Evolutionary conservation across 352 stramenopile species (phyloP).

Genomic region (Globisporangium cystogenes): DNA sequence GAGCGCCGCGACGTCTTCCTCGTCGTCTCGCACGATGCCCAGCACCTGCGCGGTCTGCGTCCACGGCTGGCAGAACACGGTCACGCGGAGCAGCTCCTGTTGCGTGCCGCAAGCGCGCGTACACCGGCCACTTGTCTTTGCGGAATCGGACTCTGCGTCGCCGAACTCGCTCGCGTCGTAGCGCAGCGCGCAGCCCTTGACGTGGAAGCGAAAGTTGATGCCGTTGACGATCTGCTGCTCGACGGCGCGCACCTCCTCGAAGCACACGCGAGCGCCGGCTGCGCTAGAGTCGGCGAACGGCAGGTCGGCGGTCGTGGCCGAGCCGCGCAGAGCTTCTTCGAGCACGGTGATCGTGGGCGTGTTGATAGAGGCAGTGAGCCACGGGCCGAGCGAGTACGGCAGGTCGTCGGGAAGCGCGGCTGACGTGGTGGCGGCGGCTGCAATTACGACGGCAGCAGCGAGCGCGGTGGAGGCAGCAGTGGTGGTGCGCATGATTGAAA

Average conservation of each 20-base stretch:
- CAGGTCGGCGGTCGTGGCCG: slow-evolving; percentile 1
- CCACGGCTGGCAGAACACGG: slow-evolving; percentile 51
- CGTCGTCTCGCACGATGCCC: slow-evolving; percentile 14
- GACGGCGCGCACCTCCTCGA: slow-evolving; percentile 32
- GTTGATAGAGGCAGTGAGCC: slow-evolving; percentile 32
- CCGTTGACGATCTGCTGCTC: slow-evolving; percentile 60
- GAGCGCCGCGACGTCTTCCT: background rate
- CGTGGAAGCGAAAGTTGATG: slow-evolving; percentile 55
- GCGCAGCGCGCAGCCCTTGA: slow-evolving; percentile 27
- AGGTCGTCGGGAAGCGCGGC: slow-evolving; percentile 3
- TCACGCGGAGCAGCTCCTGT: slow-evolving; percentile 27
- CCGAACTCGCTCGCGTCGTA: slow-evolving; percentile 2
- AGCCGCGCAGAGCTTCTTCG: slow-evolving; percentile 25
- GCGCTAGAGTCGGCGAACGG: slow-evolving; percentile 6
- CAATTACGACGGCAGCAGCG: background rate
- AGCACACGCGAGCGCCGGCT: slow-evolving; percentile 23
- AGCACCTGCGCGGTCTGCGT: slow-evolving; percentile 32
- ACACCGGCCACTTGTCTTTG: slow-evolving; percentile 16
- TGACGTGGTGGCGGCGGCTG: background rate
- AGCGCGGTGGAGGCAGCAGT: background rate
- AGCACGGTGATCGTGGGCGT: slow-evolving; percentile 25
- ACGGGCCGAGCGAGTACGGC: slow-evolving; percentile 21
- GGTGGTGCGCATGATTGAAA: no score
- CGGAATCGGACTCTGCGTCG: background rate
- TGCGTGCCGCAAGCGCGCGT: slow-evolving; percentile 12